Evolutionary conservation across 2,329 filamentous ascomycete species (phyloP), one percentile per base, ranked within the genome.

Genomic region (Metarhizium anisopliae): DNA sequence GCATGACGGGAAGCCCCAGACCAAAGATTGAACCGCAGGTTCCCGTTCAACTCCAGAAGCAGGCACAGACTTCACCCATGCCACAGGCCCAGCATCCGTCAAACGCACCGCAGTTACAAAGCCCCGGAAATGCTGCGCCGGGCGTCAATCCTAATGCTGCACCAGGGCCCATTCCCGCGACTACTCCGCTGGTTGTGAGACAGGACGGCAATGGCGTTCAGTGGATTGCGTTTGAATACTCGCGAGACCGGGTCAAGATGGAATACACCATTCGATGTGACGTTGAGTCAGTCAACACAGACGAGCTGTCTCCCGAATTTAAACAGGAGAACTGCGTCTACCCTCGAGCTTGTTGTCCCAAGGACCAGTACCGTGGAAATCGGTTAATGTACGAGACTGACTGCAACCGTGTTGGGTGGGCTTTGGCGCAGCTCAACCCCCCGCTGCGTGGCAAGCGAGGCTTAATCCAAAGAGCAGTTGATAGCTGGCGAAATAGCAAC

Each of bases 321-420:
- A 97, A 96, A 78, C 90, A 90, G 8, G 93, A 96, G 70, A 99
- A 99, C 74, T 97, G 94, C 69, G 94, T 99, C 14, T 99, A 97
- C 68, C 94, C 94, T 3, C 84, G 94, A 58, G 94, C 94, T 4
- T 96, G 92, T 77, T 95, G 91, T 71, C 83, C 85, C 62, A 97
- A 97, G 73, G 93, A 97, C 57, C 88, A 95, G 69, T 99, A 99
- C 77, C 87, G 92, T 58, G 94, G 94, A 59, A 99, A 99, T 70
- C 87, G 94, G 16, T 76, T 96, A 62, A 89, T 94, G 63, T 99
- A 99, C 72, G 94, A 99, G 77, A 96, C 90, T 16, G 94, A 99
- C 74, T 99, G 94, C 80, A 99, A 99, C 74, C 90, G 91, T 0
- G 94, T 99, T n/a, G 94, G 94, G n/a, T 99, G 94, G 94, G 93